A percentile compares a stretch with the other conserved stretches of the same genome.
Evolutionary conservation across 306 rosid genomes (phyloP).

Genomic region (Gillenia trifoliata): DNA sequence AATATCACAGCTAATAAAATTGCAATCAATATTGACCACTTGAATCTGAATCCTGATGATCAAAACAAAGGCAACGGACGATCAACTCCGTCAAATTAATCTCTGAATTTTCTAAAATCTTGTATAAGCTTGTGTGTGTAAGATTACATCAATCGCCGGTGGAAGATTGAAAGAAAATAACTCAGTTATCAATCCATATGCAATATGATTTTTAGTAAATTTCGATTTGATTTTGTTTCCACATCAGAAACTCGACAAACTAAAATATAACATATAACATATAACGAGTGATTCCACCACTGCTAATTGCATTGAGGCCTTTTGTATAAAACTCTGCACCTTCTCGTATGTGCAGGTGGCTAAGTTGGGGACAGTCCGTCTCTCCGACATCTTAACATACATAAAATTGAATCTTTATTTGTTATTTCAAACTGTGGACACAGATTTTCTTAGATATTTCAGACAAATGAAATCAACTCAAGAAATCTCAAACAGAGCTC

Average conservation of each 20-base stretch:
- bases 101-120: constrained; percentile 3
- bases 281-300: no score
- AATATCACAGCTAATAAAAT: constrained; percentile 38
- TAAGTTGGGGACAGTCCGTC: no score
- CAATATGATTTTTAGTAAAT: background rate
- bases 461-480: background rate
- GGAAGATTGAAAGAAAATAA: background rate
- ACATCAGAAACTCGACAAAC: no score
- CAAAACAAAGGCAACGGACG: constrained; percentile 15
- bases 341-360: no score
- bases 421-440: background rate
- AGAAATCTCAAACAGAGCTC: constrained; percentile 4
- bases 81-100: background rate
- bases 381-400: no score
- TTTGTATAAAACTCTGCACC: no score
- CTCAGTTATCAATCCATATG: background rate
- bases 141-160: background rate
- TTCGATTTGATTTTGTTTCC: background rate
- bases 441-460: background rate
- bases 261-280: no score
- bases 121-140: background rate
- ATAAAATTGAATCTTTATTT: background rate
- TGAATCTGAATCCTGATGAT: constrained; percentile 33
- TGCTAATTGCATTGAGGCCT: no score
- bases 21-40: constrained; percentile 31